Conservation (phyloP, 2,329 filamentous ascomycete species). For the Phialocephala subalpina region DNA sequence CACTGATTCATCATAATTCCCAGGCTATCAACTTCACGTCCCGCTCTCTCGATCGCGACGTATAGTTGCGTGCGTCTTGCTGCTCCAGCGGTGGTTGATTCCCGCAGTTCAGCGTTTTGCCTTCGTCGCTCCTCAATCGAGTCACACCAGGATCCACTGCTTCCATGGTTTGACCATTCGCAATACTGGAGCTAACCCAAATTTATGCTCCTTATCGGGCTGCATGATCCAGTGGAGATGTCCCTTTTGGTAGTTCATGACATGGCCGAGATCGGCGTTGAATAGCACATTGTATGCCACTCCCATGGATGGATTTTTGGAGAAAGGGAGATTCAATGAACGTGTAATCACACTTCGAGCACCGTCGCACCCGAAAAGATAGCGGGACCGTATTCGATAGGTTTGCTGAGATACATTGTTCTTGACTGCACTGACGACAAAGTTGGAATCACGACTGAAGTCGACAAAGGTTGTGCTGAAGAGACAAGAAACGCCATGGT, state of each 20-base stretch:
- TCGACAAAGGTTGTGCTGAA: not conserved
- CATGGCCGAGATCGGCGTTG: not conserved
- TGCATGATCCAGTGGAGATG: conserved; percentile 1
- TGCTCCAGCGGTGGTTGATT: not conserved
- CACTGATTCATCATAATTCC: conserved; percentile 20
- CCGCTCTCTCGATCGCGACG: not conserved
- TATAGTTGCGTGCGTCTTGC: not conserved
- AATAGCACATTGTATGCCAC: not conserved
- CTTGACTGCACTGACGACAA: not conserved
- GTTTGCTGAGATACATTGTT: not conserved
- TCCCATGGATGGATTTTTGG: not conserved
- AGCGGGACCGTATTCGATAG: not conserved
- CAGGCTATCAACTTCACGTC: not conserved
- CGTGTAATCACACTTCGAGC: not conserved
- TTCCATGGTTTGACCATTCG: conserved; percentile 10
- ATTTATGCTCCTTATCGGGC: not conserved
- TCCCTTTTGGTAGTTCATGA: not conserved
- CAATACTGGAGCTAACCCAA: not conserved
- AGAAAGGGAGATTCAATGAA: not conserved
- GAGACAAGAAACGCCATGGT: not conserved
- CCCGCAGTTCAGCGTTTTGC: not conserved
- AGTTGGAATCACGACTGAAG: not conserved
- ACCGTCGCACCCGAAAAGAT: not conserved
- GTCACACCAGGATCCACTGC: not conserved
- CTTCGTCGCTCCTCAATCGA: not conserved